Conservation (phyloP, 306 rosid species). For the Potentilla sterilis region DNA sequence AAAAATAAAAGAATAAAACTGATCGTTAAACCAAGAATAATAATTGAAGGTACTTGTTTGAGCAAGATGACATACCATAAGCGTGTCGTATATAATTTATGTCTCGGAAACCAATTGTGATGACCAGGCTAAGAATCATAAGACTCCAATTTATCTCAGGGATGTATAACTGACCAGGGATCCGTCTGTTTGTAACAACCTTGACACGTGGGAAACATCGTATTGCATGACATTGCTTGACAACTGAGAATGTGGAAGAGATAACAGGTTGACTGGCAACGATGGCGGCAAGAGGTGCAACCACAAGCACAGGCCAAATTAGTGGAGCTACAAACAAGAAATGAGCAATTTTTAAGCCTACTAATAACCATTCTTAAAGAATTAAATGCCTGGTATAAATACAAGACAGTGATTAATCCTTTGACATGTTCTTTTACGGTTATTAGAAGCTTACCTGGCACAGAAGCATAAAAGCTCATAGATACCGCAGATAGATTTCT, state of each 20-base stretch:
- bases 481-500: conserved; percentile 65
- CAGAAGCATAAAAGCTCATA: conserved; percentile 80
- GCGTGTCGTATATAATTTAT: conserved; percentile 51
- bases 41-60: background rate
- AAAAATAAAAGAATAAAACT: background rate
- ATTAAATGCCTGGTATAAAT: background rate
- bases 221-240: conserved; percentile 75
- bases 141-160: conserved; percentile 90
- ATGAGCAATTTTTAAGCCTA: conserved; percentile 31
- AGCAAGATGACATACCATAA: conserved; percentile 53
- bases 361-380: background rate
- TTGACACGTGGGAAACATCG: conserved; percentile 86
- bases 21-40: background rate
- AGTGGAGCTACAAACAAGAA: conserved; percentile 59
- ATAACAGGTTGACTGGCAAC: conserved; percentile 79
- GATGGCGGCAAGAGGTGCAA: conserved; percentile 62
- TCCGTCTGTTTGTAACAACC: conserved; percentile 77
- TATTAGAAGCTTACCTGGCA: conserved; percentile 62
- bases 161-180: conserved; percentile 73
- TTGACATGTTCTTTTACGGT: background rate
- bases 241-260: conserved; percentile 60
- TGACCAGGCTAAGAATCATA: conserved; percentile 68
- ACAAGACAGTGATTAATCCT: conserved; percentile 6
- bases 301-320: conserved; percentile 70
- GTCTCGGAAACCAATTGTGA: conserved; percentile 59